phyloP scores from a whole-genome alignment of 805 yeast genomes.

The Priceomyces castillae region DNA sequence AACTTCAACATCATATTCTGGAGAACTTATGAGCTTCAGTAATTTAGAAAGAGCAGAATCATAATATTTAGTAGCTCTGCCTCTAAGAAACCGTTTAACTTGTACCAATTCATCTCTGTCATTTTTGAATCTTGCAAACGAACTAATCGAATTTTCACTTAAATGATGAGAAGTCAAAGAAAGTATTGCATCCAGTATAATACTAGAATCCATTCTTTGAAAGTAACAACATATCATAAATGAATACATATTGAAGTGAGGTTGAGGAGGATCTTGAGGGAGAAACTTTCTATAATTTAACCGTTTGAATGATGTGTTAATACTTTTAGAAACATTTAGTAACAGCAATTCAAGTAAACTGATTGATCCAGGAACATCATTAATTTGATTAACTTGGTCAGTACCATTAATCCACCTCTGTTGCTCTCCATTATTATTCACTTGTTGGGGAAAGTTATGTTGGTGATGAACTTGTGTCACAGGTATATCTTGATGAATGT shows the following conservation, averaged over 20 bases:
- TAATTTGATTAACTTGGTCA: neutral
- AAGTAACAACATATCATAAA: neutral
- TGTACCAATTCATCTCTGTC: neutral
- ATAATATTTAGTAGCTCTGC: slow-evolving; percentile 12
- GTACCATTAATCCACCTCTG: no score
- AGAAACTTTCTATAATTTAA: neutral
- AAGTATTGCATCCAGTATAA: slow-evolving; percentile 1
- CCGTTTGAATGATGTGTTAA: neutral
- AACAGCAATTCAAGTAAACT: neutral
- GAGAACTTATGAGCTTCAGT: slow-evolving; percentile 1
- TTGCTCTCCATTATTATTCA: no score
- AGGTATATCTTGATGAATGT: no score
- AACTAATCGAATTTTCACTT: slow-evolving; percentile 1
- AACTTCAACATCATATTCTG: slow-evolving; percentile 12
- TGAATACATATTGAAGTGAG: slow-evolving; percentile 1
- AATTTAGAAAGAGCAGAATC: slow-evolving; percentile 12
- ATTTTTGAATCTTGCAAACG: neutral
- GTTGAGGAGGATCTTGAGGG: neutral
- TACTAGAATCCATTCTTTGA: neutral
- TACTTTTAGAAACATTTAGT: neutral
- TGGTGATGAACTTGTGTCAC: no score
- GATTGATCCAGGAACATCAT: neutral
- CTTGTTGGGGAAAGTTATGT: no score
- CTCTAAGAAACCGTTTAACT: slow-evolving; percentile 5
- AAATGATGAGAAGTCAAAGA: slow-evolving; percentile 1